Evolutionary conservation across 345 rosid genomes (phyloP).

Genomic region (Noccaea bulbosa): DNA sequence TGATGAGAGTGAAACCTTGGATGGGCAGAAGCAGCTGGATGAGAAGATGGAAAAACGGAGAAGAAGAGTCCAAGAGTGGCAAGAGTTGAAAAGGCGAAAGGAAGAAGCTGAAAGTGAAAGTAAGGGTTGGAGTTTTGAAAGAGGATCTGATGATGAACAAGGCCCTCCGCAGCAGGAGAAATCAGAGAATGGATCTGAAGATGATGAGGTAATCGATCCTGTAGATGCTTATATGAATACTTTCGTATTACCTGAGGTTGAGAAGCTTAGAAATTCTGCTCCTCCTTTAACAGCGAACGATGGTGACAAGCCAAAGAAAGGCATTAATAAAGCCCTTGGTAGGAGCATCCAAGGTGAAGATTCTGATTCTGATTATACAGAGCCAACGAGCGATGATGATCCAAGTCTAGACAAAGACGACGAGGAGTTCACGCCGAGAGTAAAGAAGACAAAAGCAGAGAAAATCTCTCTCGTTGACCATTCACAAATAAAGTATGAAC

Average conservation of each 20-base stretch:
- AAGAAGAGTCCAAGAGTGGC: slow-evolving; percentile 91
- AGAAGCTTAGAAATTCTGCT: slow-evolving; percentile 54
- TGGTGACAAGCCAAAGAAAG: slow-evolving; percentile 55
- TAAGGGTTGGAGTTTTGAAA: slow-evolving; percentile 77
- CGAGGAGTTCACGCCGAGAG: slow-evolving; percentile 86
- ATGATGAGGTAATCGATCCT: slow-evolving; percentile 80
- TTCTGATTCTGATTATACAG: slow-evolving; percentile 74
- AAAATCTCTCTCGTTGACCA: slow-evolving; percentile 82
- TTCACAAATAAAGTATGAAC: slow-evolving; percentile 70
- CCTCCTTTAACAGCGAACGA: slow-evolving; percentile 29
- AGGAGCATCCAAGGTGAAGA: slow-evolving; percentile 84
- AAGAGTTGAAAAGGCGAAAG: slow-evolving; percentile 69
- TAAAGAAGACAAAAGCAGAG: slow-evolving; percentile 91
- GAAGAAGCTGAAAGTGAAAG: slow-evolving; percentile 62
- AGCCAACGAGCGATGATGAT: slow-evolving; percentile 55
- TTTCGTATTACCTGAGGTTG: slow-evolving; percentile 83
- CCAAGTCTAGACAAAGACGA: slow-evolving; percentile 71
- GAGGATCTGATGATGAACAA: slow-evolving; percentile 79
- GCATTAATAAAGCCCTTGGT: slow-evolving; percentile 65
- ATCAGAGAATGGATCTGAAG: slow-evolving; percentile 42
- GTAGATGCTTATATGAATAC: slow-evolving; percentile 89
- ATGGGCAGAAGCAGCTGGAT: slow-evolving; percentile 65
- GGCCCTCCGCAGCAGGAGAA: slow-evolving; percentile 31
- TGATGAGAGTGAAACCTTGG: slow-evolving; percentile 51
- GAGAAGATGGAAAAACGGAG: slow-evolving; percentile 79